Percentiles rank a stretch among this genome's conserved stretches.
Conservation (phyloP, 768 basidiomycete genomes). For the Rhodotorula babjevae region DNA sequence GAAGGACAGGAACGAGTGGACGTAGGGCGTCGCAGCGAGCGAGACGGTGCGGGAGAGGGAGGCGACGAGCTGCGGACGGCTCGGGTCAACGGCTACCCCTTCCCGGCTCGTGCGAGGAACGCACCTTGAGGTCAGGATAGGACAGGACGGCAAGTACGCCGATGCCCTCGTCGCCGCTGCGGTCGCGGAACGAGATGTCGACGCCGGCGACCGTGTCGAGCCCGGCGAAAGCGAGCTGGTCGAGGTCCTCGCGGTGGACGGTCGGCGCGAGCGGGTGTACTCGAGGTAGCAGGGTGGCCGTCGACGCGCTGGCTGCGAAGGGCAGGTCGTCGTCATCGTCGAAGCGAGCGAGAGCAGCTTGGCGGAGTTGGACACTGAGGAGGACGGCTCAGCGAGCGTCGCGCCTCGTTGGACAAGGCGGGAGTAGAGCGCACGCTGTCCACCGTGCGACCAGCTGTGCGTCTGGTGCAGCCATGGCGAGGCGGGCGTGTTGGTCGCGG, state of each 20-base stretch:
- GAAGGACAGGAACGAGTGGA: slow-evolving; percentile 44
- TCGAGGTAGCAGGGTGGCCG: not conserved
- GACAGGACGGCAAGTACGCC: slow-evolving; percentile 41
- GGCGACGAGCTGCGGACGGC: slow-evolving; percentile 33
- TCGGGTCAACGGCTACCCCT: not conserved
- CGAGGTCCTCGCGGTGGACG: not conserved
- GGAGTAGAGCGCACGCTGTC: not conserved
- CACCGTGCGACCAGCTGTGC: not conserved
- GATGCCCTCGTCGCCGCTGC: slow-evolving; percentile 32
- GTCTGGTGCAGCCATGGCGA: not conserved
- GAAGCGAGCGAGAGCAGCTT: not conserved
- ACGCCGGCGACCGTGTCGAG: slow-evolving; percentile 41
- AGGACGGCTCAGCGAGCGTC: not conserved
- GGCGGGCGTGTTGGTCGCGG: too few species aligned
- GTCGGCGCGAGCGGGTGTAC: not conserved
- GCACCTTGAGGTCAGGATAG: slow-evolving; percentile 41
- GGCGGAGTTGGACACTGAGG: slow-evolving; percentile 6
- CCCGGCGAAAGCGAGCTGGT: not conserved
- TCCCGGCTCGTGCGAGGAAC: not conserved
- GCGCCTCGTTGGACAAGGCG: not conserved
- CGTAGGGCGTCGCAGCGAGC: slow-evolving; percentile 39
- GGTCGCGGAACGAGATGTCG: slow-evolving; percentile 41
- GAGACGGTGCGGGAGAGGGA: slow-evolving; percentile 28
- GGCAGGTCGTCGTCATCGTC: not conserved
- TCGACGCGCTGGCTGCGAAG: not conserved